Evolutionary conservation across 2,329 filamentous ascomycete species (phyloP).

Genomic region (Botrytis cinerea): DNA sequence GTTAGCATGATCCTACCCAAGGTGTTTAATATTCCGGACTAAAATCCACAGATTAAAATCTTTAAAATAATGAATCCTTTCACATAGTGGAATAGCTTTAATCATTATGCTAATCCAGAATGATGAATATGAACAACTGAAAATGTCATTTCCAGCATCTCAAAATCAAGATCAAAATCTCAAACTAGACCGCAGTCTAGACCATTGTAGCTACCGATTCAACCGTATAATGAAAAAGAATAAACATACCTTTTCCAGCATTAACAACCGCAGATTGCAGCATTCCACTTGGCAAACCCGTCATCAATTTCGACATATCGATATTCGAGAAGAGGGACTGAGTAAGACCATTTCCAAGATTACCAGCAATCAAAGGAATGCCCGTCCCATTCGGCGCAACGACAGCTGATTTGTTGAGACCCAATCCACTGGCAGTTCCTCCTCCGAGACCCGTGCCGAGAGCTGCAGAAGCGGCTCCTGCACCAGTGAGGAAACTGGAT

Average conservation of each 20-base stretch:
- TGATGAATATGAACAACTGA: not conserved
- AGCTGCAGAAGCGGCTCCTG: slow-evolving; percentile 2
- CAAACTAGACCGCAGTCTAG: not conserved
- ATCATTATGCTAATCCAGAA: not conserved
- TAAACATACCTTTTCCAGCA: slow-evolving; percentile 16
- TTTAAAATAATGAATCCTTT: not conserved
- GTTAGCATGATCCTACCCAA: not conserved
- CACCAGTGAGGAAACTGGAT: not conserved
- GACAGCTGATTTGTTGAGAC: slow-evolving; percentile 17
- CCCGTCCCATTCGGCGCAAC: slow-evolving; percentile 14
- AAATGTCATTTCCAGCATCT: not conserved
- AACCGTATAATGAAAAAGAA: not conserved
- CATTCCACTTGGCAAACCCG: slow-evolving; percentile 6
- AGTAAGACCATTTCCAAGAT: slow-evolving; percentile 19
- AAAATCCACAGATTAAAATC: not conserved
- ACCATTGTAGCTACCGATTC: not conserved
- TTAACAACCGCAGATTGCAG: slow-evolving; percentile 20
- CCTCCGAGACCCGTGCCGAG: slow-evolving; percentile 19
- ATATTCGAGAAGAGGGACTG: slow-evolving; percentile 18
- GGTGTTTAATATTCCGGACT: not conserved
- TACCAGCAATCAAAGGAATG: slow-evolving; percentile 2
- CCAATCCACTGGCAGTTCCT: slow-evolving; percentile 20
- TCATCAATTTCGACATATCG: slow-evolving; percentile 23
- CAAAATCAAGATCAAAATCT: not conserved
- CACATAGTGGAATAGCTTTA: not conserved